Percentiles rank a stretch among this genome's conserved stretches.
These are phyloP conservation scores for Telopea speciosissima DNA, from an alignment of 177 flowering plant genomes.

Conservation along the genomic window DNA sequence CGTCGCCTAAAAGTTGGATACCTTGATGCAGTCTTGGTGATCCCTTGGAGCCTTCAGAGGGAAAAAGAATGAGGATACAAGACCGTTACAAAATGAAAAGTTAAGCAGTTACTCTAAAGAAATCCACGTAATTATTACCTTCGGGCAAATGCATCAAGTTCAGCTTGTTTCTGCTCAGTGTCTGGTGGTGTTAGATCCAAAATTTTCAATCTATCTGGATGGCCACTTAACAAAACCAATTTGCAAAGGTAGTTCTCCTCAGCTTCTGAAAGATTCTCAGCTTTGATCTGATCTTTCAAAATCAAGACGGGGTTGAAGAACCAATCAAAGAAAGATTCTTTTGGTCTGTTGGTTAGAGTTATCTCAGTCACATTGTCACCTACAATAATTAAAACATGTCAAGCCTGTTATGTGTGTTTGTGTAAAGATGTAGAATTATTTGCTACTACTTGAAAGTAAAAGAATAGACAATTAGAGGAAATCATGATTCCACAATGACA, in stretches of 20 bases:
- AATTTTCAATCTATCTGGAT: constrained; percentile 50
- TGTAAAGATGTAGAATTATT: too few species aligned
- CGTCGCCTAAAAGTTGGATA: neutral
- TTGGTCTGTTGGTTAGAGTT: constrained; percentile 64
- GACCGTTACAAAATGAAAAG: neutral
- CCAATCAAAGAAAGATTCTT: constrained; percentile 68
- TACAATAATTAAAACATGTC: constrained; percentile 18
- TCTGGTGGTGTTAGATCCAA: constrained; percentile 35
- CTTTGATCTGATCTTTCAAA: constrained; percentile 86
- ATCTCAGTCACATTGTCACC: constrained; percentile 62
- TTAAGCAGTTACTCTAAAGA: neutral
- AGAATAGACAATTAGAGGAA: neutral
- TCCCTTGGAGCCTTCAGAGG: neutral
- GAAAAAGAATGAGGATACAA: neutral
- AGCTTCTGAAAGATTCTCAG: constrained; percentile 53
- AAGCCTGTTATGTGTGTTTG: neutral
- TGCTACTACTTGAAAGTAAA: neutral
- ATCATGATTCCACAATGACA: neutral
- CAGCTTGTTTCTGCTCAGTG: constrained; percentile 60
- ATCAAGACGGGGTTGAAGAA: constrained; percentile 76
- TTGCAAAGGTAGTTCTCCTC: constrained; percentile 70
- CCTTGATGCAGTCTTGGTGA: neutral
- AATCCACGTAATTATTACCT: constrained; percentile 39
- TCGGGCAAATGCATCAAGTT: constrained; percentile 77
- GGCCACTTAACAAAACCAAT: constrained; percentile 56